A percentile compares a stretch with the other conserved stretches of the same genome.
phyloP scores from a whole-genome alignment of 1,284 basidiomycete genomes.

The Trametes pubescens region DNA sequence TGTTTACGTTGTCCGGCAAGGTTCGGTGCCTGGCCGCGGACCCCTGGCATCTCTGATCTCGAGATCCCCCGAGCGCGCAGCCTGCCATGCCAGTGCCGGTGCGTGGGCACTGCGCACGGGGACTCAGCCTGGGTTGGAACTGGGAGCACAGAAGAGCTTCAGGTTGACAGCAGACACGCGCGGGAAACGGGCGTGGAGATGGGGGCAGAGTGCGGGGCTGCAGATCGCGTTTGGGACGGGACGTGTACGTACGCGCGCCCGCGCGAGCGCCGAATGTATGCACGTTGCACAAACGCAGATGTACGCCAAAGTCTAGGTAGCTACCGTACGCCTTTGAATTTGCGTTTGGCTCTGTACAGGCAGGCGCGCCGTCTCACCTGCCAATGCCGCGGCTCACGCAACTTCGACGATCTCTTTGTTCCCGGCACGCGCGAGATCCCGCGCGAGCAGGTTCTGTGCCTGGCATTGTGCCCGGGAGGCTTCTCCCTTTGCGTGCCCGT shows the following conservation, averaged over 20 bases:
- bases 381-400: too few species aligned
- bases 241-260: slow-evolving; percentile 14
- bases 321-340: too few species aligned
- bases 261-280: not conserved
- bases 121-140: too few species aligned
- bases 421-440: too few species aligned
- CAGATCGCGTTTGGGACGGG: slow-evolving; percentile 1
- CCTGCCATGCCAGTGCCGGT: too few species aligned
- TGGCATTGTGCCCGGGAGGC: slow-evolving; percentile 13
- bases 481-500: not conserved
- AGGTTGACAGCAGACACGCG: not conserved
- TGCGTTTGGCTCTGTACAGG: too few species aligned
- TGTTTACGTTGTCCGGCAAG: slow-evolving; percentile 1
- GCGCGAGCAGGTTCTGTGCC: not conserved
- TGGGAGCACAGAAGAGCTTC: not conserved
- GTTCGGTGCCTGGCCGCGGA: slow-evolving; percentile 12
- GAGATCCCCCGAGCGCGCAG: not conserved
- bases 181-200: not conserved
- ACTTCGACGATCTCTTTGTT: too few species aligned
- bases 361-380: too few species aligned
- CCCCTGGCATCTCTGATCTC: slow-evolving; percentile 5
- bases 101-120: too few species aligned
- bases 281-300: not conserved
- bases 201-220: not conserved
- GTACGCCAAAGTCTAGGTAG: too few species aligned